Evolutionary conservation across 768 basidiomycete species (phyloP).

Genomic region (Auricularia heimuer): DNA sequence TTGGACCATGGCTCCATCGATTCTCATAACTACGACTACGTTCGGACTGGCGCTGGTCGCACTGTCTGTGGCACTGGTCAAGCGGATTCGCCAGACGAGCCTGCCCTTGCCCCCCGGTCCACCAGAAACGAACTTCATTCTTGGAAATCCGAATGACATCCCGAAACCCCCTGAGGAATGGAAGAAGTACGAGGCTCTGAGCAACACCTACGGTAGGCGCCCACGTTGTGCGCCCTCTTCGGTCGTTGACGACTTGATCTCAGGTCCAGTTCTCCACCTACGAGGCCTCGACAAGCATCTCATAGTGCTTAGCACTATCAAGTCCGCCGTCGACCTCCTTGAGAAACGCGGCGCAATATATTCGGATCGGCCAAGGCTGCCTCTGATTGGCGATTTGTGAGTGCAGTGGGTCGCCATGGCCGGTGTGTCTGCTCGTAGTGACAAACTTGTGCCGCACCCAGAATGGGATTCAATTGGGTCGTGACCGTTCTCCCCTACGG

Average conservation of each 20-base stretch:
- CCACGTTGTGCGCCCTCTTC: background rate
- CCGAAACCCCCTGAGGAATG: background rate
- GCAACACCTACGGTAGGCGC: background rate
- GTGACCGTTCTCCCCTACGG: slow-evolving; percentile 35
- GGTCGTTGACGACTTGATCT: too few relatives aligned
- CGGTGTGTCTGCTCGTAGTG: too few relatives aligned
- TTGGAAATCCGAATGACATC: background rate
- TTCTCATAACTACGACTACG: too few relatives aligned
- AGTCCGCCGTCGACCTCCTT: slow-evolving; percentile 33
- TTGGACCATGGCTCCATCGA: too few relatives aligned
- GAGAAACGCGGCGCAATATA: slow-evolving; percentile 37
- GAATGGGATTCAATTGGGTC: slow-evolving; percentile 40
- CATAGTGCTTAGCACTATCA: slow-evolving; percentile 35
- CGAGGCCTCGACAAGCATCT: slow-evolving; percentile 11
- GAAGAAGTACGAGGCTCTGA: background rate
- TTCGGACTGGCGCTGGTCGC: too few relatives aligned
- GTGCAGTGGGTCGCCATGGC: slow-evolving; percentile 6
- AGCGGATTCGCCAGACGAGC: too few relatives aligned
- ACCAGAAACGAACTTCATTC: background rate
- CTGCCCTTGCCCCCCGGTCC: background rate
- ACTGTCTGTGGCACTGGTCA: too few relatives aligned
- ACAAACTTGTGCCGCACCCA: slow-evolving; percentile 8
- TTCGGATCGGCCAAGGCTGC: slow-evolving; percentile 37
- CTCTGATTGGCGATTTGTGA: slow-evolving; percentile 37
- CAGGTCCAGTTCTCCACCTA: background rate